A percentile compares a stretch with the other conserved stretches of the same genome.
Evolutionary conservation across 192 early-diverging fungal species (phyloP).

Genomic region (Obelidium mucronatum): DNA sequence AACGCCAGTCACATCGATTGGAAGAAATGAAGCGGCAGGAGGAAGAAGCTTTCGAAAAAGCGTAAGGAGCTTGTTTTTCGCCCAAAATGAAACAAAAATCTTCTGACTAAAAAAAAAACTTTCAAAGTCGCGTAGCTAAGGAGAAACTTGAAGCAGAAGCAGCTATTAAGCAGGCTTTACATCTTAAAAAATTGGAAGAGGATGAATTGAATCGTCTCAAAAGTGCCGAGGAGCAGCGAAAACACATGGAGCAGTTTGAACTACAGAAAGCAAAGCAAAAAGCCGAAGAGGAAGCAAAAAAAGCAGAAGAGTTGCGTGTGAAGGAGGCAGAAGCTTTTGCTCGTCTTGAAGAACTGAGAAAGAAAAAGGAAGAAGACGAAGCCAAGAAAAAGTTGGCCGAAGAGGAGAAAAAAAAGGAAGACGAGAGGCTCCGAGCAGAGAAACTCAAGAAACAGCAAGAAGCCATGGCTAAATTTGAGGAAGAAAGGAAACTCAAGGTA

Average conservation of each 20-base stretch:
- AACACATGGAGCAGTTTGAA: slow-evolving; percentile 30
- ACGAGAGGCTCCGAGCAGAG: slow-evolving; percentile 33
- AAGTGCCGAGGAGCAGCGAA: slow-evolving; percentile 23
- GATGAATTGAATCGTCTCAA: slow-evolving; percentile 12
- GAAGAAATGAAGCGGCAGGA: slow-evolving; percentile 7
- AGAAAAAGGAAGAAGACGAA: slow-evolving; percentile 21
- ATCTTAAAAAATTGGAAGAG: neutral
- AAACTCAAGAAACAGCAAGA: slow-evolving; percentile 49
- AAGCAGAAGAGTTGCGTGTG: slow-evolving; percentile 3
- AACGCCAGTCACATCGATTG: neutral
- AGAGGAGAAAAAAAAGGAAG: slow-evolving; percentile 19
- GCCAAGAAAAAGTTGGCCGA: neutral
- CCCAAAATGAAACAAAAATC: no score
- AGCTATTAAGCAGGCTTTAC: neutral
- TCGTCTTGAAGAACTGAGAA: slow-evolving; percentile 16
- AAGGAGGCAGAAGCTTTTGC: slow-evolving; percentile 33
- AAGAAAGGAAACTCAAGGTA: slow-evolving; percentile 42
- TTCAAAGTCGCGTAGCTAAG: slow-evolving; percentile 13
- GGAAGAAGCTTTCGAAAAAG: slow-evolving; percentile 27
- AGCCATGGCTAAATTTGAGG: slow-evolving; percentile 53
- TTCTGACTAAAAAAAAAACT: no score
- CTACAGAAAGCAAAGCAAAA: neutral
- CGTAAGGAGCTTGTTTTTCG: neutral
- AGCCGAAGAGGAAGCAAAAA: neutral
- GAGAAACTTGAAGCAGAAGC: slow-evolving; percentile 20